A percentile compares a stretch with the other conserved stretches of the same genome.
These are phyloP conservation scores for Cladosporium sp. DNA, from an alignment of 2,329 filamentous ascomycete genomes.

Conservation along the genomic window DNA sequence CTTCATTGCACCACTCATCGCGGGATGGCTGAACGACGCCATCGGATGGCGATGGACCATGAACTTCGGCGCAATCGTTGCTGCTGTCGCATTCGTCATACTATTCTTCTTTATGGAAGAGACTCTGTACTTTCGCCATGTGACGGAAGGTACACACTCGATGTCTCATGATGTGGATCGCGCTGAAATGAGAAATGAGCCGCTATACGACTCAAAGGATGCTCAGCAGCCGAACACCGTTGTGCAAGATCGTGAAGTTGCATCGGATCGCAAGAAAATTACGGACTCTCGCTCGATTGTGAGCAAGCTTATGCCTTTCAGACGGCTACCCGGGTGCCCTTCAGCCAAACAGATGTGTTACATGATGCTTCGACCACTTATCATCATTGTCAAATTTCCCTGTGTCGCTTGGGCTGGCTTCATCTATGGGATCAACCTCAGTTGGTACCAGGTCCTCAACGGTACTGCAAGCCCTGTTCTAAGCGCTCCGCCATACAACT, in stretches of 20 bases:
- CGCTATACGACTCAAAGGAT: background rate
- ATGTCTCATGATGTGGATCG: background rate
- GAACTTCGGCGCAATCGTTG: conserved; percentile 51
- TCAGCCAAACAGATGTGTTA: conserved; percentile 18
- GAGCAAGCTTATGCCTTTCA: conserved; percentile 30
- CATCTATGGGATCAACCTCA: conserved; percentile 14
- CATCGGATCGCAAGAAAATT: background rate
- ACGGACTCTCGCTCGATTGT: conserved; percentile 20
- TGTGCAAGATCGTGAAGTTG: background rate
- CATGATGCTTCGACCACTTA: conserved; percentile 18
- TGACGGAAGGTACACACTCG: conserved; percentile 20
- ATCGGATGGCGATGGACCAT: conserved; percentile 50
- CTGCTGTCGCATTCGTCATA: conserved; percentile 47
- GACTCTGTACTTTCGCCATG: conserved; percentile 46
- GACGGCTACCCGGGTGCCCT: conserved; percentile 16
- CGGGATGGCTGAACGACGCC: conserved; percentile 48
- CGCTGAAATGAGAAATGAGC: conserved; percentile 12
- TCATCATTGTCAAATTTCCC: conserved; percentile 10
- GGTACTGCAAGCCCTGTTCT: conserved; percentile 14
- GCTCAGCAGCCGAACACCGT: too few species aligned
- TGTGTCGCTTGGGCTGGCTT: conserved; percentile 16
- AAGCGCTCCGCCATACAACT: conserved; percentile 33
- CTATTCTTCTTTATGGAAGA: conserved; percentile 59
- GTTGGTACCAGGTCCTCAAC: conserved; percentile 16
- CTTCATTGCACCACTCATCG: conserved; percentile 39